Conservation (phyloP, 805 yeast genomes). For the Starmerella floris region DNA sequence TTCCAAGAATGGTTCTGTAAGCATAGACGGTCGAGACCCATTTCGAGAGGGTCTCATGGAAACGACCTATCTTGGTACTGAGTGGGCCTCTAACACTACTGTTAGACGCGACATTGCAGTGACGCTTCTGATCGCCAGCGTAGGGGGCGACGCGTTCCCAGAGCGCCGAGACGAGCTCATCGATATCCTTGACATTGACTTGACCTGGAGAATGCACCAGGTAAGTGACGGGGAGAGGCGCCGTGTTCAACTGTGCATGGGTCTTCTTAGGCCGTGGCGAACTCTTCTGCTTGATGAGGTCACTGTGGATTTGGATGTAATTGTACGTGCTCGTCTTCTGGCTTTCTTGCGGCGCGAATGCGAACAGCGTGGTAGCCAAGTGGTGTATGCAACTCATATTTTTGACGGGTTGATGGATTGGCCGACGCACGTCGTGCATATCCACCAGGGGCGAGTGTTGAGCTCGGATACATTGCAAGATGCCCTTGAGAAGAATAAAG, state of each 20-base stretch:
- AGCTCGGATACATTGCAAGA: slow-evolving; percentile 16
- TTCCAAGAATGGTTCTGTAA: slow-evolving; percentile 55
- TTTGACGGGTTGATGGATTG: slow-evolving; percentile 87
- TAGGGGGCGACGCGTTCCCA: slow-evolving; percentile 65
- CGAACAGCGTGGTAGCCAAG: slow-evolving; percentile 49
- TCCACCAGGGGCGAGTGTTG: slow-evolving; percentile 50
- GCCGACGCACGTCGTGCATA: slow-evolving; percentile 75
- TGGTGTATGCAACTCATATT: slow-evolving; percentile 88
- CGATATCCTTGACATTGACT: slow-evolving; percentile 69
- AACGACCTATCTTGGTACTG: slow-evolving; percentile 80
- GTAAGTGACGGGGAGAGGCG: slow-evolving; percentile 93
- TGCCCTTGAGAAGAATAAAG: slow-evolving; percentile 18
- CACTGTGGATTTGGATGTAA: slow-evolving; percentile 89
- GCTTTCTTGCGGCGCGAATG: slow-evolving; percentile 67
- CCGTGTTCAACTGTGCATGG: slow-evolving; percentile 89
- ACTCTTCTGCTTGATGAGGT: slow-evolving; percentile 85
- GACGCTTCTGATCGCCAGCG: slow-evolving; percentile 55
- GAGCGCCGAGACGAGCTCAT: slow-evolving; percentile 69
- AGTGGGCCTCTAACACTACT: slow-evolving; percentile 88
- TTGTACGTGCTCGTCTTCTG: slow-evolving; percentile 66
- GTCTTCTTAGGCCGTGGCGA: slow-evolving; percentile 81
- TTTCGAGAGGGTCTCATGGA: slow-evolving; percentile 44
- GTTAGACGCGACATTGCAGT: slow-evolving; percentile 89
- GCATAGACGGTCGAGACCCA: slow-evolving; percentile 77
- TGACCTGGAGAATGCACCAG: slow-evolving; percentile 81